Percentiles rank a stretch among this genome's conserved stretches.
Conservation (phyloP, 805 yeast genomes). For the Wickerhamomyces bovis region DNA sequence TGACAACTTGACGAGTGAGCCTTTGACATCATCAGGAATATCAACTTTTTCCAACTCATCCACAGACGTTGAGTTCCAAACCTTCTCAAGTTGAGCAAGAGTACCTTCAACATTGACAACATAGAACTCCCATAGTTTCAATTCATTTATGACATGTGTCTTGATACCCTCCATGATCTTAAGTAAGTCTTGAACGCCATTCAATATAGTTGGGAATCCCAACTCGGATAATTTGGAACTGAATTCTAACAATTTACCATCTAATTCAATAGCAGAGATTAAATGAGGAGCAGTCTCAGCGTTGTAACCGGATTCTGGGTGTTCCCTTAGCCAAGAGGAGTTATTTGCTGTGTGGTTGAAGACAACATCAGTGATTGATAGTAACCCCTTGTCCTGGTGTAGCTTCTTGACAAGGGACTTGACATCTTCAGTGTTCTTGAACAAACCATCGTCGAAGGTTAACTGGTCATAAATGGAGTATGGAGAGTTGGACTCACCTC, state of each 20-base stretch:
- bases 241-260: constrained; percentile 57
- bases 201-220: constrained; percentile 57
- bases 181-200: constrained; percentile 47
- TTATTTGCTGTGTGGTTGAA: constrained; percentile 93
- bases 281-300: constrained; percentile 86
- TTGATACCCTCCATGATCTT: constrained; percentile 62
- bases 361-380: constrained; percentile 86
- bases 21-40: constrained; percentile 39
- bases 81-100: constrained; percentile 31
- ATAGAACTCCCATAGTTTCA: constrained; percentile 85
- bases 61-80: constrained; percentile 26
- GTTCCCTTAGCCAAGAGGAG: constrained; percentile 76
- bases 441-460: constrained; percentile 60
- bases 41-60: constrained; percentile 26
- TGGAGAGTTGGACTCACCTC: constrained; percentile 91
- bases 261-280: constrained; percentile 78
- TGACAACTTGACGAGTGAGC: constrained; percentile 40
- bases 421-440: constrained; percentile 53
- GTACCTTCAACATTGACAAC: constrained; percentile 52
- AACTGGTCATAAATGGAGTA: constrained; percentile 88
- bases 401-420: constrained; percentile 40
- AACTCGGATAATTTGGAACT: constrained; percentile 49
- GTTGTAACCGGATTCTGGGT: constrained; percentile 90
- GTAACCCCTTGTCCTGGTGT: constrained; percentile 50
- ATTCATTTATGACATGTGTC: constrained; percentile 55